These are phyloP conservation scores for Pouteria campechiana DNA, from an alignment of 179 eudicot species.

Conservation along the genomic window DNA sequence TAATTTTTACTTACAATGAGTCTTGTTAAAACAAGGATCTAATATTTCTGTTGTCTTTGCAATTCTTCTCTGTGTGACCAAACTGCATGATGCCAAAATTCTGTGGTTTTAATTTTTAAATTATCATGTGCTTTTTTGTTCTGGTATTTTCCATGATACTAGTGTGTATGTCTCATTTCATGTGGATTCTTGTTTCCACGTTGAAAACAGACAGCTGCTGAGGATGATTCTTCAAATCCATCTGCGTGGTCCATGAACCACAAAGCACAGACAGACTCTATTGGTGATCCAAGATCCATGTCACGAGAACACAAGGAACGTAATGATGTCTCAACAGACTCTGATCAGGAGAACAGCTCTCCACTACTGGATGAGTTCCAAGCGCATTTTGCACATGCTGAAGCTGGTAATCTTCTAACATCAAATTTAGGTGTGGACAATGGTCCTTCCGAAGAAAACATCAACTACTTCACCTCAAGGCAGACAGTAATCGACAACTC, in stretches of 20 bases:
- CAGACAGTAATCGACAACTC: conserved; percentile 29
- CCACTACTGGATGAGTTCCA: conserved; percentile 12
- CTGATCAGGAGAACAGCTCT: conserved; percentile 12
- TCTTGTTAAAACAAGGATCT: too few species aligned
- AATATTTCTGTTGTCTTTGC: too few species aligned
- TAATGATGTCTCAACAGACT: conserved; percentile 5
- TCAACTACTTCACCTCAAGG: conserved; percentile 19
- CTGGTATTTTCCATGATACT: too few species aligned
- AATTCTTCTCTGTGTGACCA: too few species aligned
- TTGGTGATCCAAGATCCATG: conserved; percentile 6
- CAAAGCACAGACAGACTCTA: conserved; percentile 9
- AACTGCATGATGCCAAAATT: too few species aligned
- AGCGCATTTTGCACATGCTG: conserved; percentile 13
- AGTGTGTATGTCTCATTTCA: too few species aligned
- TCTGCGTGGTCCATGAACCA: conserved; percentile 18
- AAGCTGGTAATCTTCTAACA: conserved; percentile 11
- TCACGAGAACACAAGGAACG: conserved; percentile 5
- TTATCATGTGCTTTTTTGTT: too few species aligned
- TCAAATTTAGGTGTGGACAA: conserved; percentile 11
- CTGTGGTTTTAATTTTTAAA: too few species aligned
- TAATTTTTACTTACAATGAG: too few species aligned
- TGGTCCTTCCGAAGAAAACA: conserved; percentile 16
- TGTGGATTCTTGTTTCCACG: neutral
- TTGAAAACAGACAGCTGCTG: conserved; percentile 18
- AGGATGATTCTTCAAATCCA: conserved; percentile 3